These are phyloP conservation scores for Cladophialophora yegresii DNA, from an alignment of 2,329 filamentous ascomycete genomes.

Conservation along the genomic window DNA sequence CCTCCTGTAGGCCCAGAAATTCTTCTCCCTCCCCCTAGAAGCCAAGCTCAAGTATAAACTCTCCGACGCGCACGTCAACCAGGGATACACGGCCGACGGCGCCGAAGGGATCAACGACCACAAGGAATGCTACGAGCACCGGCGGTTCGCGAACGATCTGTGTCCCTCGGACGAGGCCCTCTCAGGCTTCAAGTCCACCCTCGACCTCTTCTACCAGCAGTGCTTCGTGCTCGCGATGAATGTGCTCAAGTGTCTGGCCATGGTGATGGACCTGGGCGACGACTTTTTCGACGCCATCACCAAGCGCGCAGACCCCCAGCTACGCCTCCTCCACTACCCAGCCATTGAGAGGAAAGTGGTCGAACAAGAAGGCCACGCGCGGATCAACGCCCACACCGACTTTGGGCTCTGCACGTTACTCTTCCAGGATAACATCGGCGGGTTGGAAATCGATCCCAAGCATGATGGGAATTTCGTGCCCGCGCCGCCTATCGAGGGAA, in stretches of 20 bases:
- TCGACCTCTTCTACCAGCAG: slow-evolving; percentile 48
- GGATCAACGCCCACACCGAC: slow-evolving; percentile 44
- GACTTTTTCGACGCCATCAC: slow-evolving; percentile 58
- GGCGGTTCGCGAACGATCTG: slow-evolving; percentile 28
- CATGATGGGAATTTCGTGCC: slow-evolving; percentile 28
- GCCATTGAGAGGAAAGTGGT: slow-evolving; percentile 40
- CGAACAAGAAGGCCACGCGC: slow-evolving; percentile 20
- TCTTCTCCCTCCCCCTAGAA: slow-evolving; percentile 50
- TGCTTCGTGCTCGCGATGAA: slow-evolving; percentile 55
- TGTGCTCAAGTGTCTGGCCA: slow-evolving; percentile 56
- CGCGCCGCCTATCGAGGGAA: slow-evolving; percentile 46
- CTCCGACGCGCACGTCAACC: slow-evolving; percentile 37
- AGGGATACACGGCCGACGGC: slow-evolving; percentile 32
- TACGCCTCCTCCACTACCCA: slow-evolving; percentile 40
- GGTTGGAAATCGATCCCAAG: slow-evolving; percentile 46
- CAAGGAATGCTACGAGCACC: slow-evolving; percentile 34
- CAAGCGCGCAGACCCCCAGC: slow-evolving; percentile 50
- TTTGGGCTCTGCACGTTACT: slow-evolving; percentile 52
- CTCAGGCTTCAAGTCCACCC: slow-evolving; percentile 49
- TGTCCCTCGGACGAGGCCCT: slow-evolving; percentile 40
- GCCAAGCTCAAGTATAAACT: slow-evolving; percentile 54
- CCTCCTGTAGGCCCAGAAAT: slow-evolving; percentile 38
- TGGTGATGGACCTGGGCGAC: slow-evolving; percentile 58
- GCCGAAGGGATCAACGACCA: slow-evolving; percentile 31
- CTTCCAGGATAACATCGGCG: slow-evolving; percentile 52